phyloP scores from a whole-genome alignment of 768 basidiomycete genomes.

The Suillus subaureus region DNA sequence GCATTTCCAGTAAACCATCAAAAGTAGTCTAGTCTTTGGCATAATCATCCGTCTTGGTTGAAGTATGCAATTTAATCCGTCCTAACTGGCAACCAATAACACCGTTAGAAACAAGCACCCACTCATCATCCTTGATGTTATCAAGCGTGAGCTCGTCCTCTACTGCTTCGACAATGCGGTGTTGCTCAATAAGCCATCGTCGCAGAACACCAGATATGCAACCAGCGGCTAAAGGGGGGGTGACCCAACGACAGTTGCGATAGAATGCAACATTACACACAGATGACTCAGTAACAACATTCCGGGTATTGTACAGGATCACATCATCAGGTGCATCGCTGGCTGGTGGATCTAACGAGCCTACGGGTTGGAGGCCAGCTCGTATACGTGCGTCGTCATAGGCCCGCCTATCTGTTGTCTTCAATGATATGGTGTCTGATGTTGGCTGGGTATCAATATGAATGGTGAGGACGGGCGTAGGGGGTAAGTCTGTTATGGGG shows the following conservation, averaged over 20 bases:
- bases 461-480: constrained; percentile 48
- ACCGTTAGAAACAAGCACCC: constrained; percentile 71
- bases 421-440: constrained; percentile 54
- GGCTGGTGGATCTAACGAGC: constrained; percentile 6
- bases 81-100: constrained; percentile 71
- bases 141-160: constrained; percentile 44
- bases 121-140: constrained; percentile 54
- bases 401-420: constrained; percentile 63
- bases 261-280: constrained; percentile 74
- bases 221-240: constrained; percentile 60
- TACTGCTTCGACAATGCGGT: constrained; percentile 53
- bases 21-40: constrained; percentile 20
- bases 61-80: constrained; percentile 17
- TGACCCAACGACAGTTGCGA: constrained; percentile 60
- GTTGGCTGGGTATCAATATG: constrained; percentile 59
- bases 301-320: constrained; percentile 57
- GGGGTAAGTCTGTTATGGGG: constrained; percentile 36
- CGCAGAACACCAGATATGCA: constrained; percentile 76
- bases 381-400: constrained; percentile 70
- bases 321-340: constrained; percentile 50
- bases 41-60: background rate
- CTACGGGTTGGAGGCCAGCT: constrained; percentile 43
- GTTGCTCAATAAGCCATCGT: constrained; percentile 66
- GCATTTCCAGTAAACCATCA: background rate
- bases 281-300: constrained; percentile 62